These are phyloP conservation scores for Zelonia costaricensis DNA, from an alignment of 208 protist species.

Conservation along the genomic window DNA sequence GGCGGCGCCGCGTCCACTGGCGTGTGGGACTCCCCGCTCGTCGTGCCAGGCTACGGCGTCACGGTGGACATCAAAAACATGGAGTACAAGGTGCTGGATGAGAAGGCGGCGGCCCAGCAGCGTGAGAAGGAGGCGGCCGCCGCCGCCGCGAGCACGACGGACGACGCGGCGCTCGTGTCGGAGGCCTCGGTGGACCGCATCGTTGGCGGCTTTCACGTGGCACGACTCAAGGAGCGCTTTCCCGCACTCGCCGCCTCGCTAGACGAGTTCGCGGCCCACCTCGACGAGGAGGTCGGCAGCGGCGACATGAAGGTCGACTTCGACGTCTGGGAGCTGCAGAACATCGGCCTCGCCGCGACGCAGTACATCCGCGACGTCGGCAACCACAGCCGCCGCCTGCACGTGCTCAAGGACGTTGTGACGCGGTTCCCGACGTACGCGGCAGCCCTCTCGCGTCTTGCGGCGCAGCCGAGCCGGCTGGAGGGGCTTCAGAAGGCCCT, in stretches of 20 bases:
- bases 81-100: conserved; percentile 97
- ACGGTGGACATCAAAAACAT: conserved; percentile 96
- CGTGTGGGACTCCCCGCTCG: conserved; percentile 44
- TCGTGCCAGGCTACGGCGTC: conserved; percentile 94
- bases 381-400: conserved; percentile 50
- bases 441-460: conserved; percentile 34
- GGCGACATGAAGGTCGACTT: conserved; percentile 63
- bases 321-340: conserved; percentile 66
- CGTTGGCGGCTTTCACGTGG: conserved; percentile 51
- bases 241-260: conserved; percentile 31
- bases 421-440: conserved; percentile 89
- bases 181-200: conserved; percentile 1
- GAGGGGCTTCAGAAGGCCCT: conserved; percentile 23
- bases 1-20: not conserved
- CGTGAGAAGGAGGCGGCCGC: conserved; percentile 12
- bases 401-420: conserved; percentile 70
- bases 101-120: conserved; percentile 39
- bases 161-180: not conserved
- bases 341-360: conserved; percentile 59
- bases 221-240: conserved; percentile 34
- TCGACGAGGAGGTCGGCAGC: conserved; percentile 31
- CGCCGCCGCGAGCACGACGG: not conserved
- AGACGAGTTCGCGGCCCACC: conserved; percentile 37
- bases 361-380: conserved; percentile 47
- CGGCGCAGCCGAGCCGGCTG: conserved; percentile 12